These are phyloP conservation scores for Beauveria scarabaeidicola DNA, from an alignment of 2,329 filamentous ascomycete genomes.

Conservation along the genomic window DNA sequence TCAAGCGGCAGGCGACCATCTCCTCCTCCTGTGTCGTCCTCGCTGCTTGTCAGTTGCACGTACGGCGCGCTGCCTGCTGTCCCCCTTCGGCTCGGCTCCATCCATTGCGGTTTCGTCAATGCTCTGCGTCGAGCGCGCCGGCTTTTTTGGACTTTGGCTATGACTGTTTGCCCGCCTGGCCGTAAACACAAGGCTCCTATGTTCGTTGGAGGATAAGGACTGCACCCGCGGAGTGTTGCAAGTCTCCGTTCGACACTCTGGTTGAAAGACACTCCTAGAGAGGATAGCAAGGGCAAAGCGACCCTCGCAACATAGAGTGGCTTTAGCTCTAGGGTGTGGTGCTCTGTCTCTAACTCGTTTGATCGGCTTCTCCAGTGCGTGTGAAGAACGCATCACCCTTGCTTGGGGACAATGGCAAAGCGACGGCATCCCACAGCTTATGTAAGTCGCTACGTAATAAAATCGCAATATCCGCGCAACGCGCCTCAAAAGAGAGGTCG, in stretches of 20 bases:
- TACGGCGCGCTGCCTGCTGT: neutral
- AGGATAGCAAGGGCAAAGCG: too few relatives aligned
- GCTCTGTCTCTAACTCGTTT: conserved; percentile 4
- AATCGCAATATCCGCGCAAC: conserved; percentile 10
- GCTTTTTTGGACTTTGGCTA: neutral
- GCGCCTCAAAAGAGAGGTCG: conserved; percentile 4
- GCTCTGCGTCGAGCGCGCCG: neutral
- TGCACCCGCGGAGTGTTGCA: too few relatives aligned
- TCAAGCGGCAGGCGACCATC: neutral
- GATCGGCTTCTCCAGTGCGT: neutral
- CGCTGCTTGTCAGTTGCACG: too few relatives aligned
- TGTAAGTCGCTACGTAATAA: conserved; percentile 7
- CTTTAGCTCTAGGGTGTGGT: too few relatives aligned
- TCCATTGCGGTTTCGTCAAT: neutral
- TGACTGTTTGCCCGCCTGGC: neutral
- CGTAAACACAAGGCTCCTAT: neutral
- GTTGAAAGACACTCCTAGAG: too few relatives aligned
- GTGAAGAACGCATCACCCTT: neutral
- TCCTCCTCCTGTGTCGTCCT: neutral
- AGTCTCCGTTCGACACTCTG: too few relatives aligned
- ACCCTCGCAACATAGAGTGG: too few relatives aligned
- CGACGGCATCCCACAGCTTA: conserved; percentile 8
- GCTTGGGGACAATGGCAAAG: conserved; percentile 9
- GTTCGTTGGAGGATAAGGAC: neutral
- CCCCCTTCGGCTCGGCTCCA: neutral